A percentile compares a stretch with the other conserved stretches of the same genome.
Evolutionary conservation across 371 early-diverging fungal species (phyloP).

Genomic region (Mucor circinelloides): DNA sequence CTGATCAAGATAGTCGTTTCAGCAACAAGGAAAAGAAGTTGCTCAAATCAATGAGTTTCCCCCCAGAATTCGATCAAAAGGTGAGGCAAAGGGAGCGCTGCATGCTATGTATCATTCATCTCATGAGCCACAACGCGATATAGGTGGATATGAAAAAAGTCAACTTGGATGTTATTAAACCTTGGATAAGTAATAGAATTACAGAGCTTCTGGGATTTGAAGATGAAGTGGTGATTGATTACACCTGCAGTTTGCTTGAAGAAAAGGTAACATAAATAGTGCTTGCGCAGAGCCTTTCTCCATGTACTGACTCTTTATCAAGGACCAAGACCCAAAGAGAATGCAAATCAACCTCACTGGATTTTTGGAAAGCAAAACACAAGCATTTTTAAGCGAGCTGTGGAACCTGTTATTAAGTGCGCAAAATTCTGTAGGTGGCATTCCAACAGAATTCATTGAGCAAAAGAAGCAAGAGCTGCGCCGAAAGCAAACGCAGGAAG

Average conservation of each 20-base stretch:
- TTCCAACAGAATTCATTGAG: constrained; percentile 85
- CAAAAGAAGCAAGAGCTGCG: constrained; percentile 81
- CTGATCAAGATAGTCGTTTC: constrained; percentile 89
- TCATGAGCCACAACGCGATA: background rate
- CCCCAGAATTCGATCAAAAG: constrained; percentile 81
- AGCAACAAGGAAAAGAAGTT: constrained; percentile 89
- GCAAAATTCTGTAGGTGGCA: constrained; percentile 80
- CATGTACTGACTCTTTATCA: background rate
- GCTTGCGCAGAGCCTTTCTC: background rate
- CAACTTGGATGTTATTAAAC: constrained; percentile 81
- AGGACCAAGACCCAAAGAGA: constrained; percentile 81
- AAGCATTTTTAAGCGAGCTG: constrained; percentile 80
- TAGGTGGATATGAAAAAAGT: constrained; percentile 91
- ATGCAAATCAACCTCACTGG: constrained; percentile 97
- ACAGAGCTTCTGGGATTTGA: constrained; percentile 85
- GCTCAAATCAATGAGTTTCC: constrained; percentile 79
- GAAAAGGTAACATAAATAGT: constrained; percentile 55
- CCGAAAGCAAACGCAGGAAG: constrained; percentile 42
- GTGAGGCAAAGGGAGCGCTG: constrained; percentile 37
- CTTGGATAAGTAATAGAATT: constrained; percentile 86
- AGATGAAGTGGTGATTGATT: constrained; percentile 92
- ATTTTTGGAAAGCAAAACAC: constrained; percentile 86
- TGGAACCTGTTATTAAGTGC: constrained; percentile 93
- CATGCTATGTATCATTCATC: background rate
- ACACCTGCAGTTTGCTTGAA: constrained; percentile 81